Base-by-base conservation (phyloP, 306 rosid genomes). In the Abrus pulchellus region DNA sequence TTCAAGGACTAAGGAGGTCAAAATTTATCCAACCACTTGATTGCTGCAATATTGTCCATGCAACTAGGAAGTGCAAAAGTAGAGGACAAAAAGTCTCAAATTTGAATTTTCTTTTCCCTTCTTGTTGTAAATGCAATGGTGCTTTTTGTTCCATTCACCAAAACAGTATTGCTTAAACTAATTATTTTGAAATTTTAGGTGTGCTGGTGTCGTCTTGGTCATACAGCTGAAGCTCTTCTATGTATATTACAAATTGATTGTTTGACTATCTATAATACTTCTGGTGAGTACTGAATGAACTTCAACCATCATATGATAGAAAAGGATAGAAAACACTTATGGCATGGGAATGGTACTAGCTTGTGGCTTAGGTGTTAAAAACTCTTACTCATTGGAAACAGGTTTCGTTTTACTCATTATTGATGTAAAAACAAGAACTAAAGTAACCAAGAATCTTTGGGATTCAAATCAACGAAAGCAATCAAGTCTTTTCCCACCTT, bases 201-300 rank as follows among this genome's bases (percentile, higher is more conserved):
- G 40, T 90, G 97, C 84, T 94, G 99, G 99, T 92, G 95, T 83
- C 93, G 86, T 52, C 54, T 93, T 80, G 90, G 94, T 79, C 90
- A 87, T 88, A 80, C 83, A 81, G 75, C 91, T 45, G 91, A 92
- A 80, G 92, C 99, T 82, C 91, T 89, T 87, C 90, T 94, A n/a
- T 94, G 99, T 75, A 86, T 90, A 60, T 85, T 94, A 63, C 97
- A 91, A 89, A 67, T 74, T 77, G 91, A 92, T 76, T 85, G 90
- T 85, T 82, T 94, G 89, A 90, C 97, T 4, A 85, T 94, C 78
- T 94, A 90, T 89, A 90, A 82, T 86, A 92, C 93, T 55, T 90
- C 94, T 33, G 99, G 99, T 93, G 76, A 86, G 92, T 54, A 62
- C 64, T 60, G 57, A 70, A 47, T 54, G 77, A 49, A 69, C 44